Evolutionary conservation across 2,329 filamentous ascomycete species (phyloP).

Genomic region (Ophiocordyceps camponoti-rufipedis): DNA sequence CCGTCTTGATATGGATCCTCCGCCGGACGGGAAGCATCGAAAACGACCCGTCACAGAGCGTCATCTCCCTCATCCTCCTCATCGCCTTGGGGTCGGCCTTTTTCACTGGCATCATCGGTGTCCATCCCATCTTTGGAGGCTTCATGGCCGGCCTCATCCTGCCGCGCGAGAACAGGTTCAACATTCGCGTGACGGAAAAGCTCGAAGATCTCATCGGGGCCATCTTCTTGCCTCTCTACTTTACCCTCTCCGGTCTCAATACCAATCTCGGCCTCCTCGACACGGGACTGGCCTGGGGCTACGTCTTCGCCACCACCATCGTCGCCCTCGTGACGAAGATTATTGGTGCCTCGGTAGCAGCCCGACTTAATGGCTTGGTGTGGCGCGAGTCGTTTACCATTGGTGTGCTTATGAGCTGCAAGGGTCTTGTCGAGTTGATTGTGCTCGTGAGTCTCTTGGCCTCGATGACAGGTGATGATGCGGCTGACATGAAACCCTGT

Average conservation of each 20-base stretch:
- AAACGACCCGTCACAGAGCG: slow-evolving; percentile 72
- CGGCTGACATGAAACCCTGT: background rate
- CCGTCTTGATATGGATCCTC: slow-evolving; percentile 57
- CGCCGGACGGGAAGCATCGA: slow-evolving; percentile 59
- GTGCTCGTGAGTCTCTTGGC: slow-evolving; percentile 48
- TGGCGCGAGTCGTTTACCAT: slow-evolving; percentile 87
- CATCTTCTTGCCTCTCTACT: slow-evolving; percentile 79
- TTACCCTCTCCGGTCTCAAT: slow-evolving; percentile 76
- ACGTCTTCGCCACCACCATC: slow-evolving; percentile 65
- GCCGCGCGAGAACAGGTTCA: slow-evolving; percentile 76
- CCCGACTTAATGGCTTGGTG: slow-evolving; percentile 55
- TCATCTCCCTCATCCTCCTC: slow-evolving; percentile 67
- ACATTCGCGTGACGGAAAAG: slow-evolving; percentile 83
- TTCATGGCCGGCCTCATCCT: slow-evolving; percentile 83
- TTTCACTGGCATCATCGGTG: slow-evolving; percentile 77
- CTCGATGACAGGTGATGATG: background rate
- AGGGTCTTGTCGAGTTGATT: slow-evolving; percentile 85
- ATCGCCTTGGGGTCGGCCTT: slow-evolving; percentile 65
- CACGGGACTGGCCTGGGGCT: slow-evolving; percentile 70
- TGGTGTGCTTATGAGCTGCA: slow-evolving; percentile 87
- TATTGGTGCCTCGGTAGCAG: slow-evolving; percentile 62
- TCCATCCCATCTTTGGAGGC: slow-evolving; percentile 87
- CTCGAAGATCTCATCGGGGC: slow-evolving; percentile 79
- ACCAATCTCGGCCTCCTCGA: slow-evolving; percentile 76
- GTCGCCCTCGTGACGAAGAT: slow-evolving; percentile 80